Evolutionary conservation across 1,284 basidiomycete genomes (phyloP).

Genomic region (Malassezia arunalokei): DNA sequence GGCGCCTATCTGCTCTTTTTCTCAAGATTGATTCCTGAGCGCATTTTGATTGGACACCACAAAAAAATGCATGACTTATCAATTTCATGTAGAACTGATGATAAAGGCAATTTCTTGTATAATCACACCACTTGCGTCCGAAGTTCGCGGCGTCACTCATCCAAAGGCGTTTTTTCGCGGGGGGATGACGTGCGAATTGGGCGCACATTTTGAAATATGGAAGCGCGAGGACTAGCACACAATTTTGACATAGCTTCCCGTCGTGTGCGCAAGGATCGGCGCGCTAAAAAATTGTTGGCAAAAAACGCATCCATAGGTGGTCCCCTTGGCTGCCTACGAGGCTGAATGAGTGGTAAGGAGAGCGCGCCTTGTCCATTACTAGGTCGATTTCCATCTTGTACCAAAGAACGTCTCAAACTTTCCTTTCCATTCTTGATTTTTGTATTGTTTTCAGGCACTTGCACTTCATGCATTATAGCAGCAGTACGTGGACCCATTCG

Average conservation of each 20-base stretch:
- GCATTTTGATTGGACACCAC: too few relatives aligned
- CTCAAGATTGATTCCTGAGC: too few relatives aligned
- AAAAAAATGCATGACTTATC: too few relatives aligned
- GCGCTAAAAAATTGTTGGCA: conserved; percentile 16
- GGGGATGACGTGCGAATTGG: neutral
- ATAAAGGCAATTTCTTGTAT: too few relatives aligned
- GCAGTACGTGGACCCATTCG: conserved; percentile 11
- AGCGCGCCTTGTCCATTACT: neutral
- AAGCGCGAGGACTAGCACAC: conserved; percentile 12
- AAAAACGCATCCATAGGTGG: conserved; percentile 15
- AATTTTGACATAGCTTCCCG: conserved; percentile 16
- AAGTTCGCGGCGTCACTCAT: too few relatives aligned
- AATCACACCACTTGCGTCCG: too few relatives aligned
- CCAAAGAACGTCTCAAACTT: neutral
- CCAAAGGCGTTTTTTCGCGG: too few relatives aligned
- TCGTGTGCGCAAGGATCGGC: conserved; percentile 13
- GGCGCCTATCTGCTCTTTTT: too few relatives aligned
- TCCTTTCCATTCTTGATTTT: neutral
- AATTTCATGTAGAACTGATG: too few relatives aligned
- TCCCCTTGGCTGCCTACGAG: conserved; percentile 13
- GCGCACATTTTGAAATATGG: neutral
- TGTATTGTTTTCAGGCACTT: neutral
- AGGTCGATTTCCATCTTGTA: neutral
- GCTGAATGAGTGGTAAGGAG: conserved; percentile 3
- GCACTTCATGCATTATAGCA: neutral